Conservation (phyloP, 345 rosid genomes). For the Orychophragmus violaceus region DNA sequence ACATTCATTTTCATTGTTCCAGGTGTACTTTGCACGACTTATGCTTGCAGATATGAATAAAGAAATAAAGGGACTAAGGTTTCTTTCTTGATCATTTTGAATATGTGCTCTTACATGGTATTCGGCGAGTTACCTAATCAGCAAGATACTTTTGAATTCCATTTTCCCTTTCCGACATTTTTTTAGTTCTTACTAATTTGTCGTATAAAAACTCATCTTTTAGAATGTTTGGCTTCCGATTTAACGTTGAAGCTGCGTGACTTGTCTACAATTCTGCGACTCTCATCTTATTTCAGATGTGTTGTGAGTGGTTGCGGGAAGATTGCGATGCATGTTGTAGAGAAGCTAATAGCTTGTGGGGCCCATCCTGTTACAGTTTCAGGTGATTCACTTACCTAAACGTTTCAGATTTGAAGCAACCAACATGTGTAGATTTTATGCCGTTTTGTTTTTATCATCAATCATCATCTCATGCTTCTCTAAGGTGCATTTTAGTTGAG, state of each 20-base stretch:
- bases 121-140: background rate
- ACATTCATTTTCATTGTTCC: conserved; percentile 28
- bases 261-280: too few relatives aligned
- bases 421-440: background rate
- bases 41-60: conserved; percentile 92
- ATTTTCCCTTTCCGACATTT: background rate
- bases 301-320: conserved; percentile 96
- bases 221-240: too few relatives aligned
- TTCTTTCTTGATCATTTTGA: conserved; percentile 3
- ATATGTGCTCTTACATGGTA: background rate
- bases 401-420: background rate
- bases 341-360: conserved; percentile 94
- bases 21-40: conserved; percentile 97
- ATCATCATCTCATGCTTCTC: background rate
- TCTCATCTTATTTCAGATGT: conserved; percentile 65
- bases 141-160: conserved; percentile 2
- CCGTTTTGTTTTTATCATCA: background rate
- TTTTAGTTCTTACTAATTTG: background rate
- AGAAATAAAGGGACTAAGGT: conserved; percentile 96
- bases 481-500: background rate
- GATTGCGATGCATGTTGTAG: conserved; percentile 98
- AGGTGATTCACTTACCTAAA: conserved; percentile 37
- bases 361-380: conserved; percentile 93
- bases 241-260: too few relatives aligned
- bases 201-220: background rate